These are phyloP conservation scores for Isoetes taiwanensis DNA, from an alignment of 75 land plant species.

Conservation along the genomic window DNA sequence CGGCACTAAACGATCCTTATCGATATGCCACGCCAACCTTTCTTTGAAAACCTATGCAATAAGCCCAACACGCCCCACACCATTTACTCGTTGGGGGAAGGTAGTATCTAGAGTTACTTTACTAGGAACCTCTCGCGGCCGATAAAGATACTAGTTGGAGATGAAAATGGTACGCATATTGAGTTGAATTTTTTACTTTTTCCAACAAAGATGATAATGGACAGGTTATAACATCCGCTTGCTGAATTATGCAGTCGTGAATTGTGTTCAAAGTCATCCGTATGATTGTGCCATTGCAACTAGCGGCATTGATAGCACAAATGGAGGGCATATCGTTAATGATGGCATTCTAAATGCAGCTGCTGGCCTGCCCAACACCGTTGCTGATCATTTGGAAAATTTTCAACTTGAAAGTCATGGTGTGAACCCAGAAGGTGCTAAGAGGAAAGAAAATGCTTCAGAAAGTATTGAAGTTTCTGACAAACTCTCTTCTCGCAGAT, in stretches of 20 bases:
- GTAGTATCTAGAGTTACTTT: slow-evolving; percentile 20
- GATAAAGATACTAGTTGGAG: slow-evolving; percentile 79
- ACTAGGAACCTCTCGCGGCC: slow-evolving; percentile 20
- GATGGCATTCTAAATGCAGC: too few relatives aligned
- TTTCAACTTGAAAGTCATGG: too few relatives aligned
- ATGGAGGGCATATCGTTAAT: too few relatives aligned
- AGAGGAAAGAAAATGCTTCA: too few relatives aligned
- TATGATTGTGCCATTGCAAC: slow-evolving; percentile 86
- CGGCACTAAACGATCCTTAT: slow-evolving; percentile 71
- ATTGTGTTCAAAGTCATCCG: slow-evolving; percentile 95
- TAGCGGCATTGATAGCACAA: slow-evolving; percentile 94
- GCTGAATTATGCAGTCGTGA: slow-evolving; percentile 55
- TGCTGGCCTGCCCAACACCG: too few relatives aligned
- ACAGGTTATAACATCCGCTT: too few relatives aligned
- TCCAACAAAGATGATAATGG: too few relatives aligned
- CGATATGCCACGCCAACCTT: slow-evolving; percentile 68
- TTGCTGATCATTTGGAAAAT: too few relatives aligned
- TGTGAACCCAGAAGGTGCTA: too few relatives aligned
- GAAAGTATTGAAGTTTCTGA: too few relatives aligned
- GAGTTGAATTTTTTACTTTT: too few relatives aligned
- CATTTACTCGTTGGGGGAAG: slow-evolving; percentile 93
- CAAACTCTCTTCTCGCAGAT: too few relatives aligned
- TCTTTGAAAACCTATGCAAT: slow-evolving; percentile 87
- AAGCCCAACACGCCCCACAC: slow-evolving; percentile 82
- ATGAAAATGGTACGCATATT: slow-evolving; percentile 77